Percentiles rank a stretch among this genome's conserved stretches.
These are phyloP conservation scores for Myochromella boudieri DNA, from an alignment of 768 basidiomycete genomes.

Conservation along the genomic window DNA sequence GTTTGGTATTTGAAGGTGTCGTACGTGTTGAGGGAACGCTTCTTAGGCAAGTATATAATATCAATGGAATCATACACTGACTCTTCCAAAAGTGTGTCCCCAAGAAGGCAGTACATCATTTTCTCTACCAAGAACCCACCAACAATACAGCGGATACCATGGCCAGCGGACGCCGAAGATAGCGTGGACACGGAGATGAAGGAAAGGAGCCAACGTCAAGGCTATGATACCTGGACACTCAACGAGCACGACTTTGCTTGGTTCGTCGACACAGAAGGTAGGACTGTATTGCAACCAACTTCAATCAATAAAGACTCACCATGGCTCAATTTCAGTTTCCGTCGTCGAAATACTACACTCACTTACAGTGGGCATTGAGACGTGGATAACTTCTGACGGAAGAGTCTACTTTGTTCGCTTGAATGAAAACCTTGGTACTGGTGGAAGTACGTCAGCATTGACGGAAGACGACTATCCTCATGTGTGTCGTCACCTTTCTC, in stretches of 20 bases:
- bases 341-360: slow-evolving; percentile 64
- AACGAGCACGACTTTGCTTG: slow-evolving; percentile 69
- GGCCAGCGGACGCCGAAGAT: slow-evolving; percentile 57
- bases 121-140: slow-evolving; percentile 77
- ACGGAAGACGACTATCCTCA: slow-evolving; percentile 21
- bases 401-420: slow-evolving; percentile 77
- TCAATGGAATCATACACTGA: not conserved
- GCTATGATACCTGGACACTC: slow-evolving; percentile 71
- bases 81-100: slow-evolving; percentile 59
- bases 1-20: slow-evolving; percentile 77
- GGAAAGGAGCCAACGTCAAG: slow-evolving; percentile 32
- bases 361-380: slow-evolving; percentile 61
- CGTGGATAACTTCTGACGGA: slow-evolving; percentile 86
- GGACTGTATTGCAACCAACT: slow-evolving; percentile 11
- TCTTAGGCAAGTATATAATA: slow-evolving; percentile 49
- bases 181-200: slow-evolving; percentile 29
- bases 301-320: not conserved
- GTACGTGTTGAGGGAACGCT: slow-evolving; percentile 75
- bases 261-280: slow-evolving; percentile 75
- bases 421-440: slow-evolving; percentile 36
- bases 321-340: slow-evolving; percentile 43
- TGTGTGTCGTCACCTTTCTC: slow-evolving; percentile 13
- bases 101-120: slow-evolving; percentile 63
- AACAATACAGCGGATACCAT: slow-evolving; percentile 81
- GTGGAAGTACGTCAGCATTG: slow-evolving; percentile 16